phyloP scores from a whole-genome alignment of 768 basidiomycete species.

The Inosperma sp. region DNA sequence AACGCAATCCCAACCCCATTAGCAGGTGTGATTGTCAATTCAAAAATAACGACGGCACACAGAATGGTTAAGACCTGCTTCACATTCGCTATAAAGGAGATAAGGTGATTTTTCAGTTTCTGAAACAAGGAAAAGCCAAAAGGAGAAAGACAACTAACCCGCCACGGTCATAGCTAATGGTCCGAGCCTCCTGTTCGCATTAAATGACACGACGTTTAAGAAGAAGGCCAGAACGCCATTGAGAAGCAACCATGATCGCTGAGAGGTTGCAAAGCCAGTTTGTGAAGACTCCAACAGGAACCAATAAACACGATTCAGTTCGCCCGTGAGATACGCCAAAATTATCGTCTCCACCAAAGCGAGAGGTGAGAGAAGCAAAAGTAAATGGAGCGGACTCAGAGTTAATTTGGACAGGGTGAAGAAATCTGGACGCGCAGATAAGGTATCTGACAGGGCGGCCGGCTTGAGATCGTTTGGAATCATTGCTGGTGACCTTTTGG shows the following conservation, averaged over 20 bases:
- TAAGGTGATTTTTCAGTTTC: neutral
- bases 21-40: constrained; percentile 70
- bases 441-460: too few species aligned
- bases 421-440: constrained; percentile 9
- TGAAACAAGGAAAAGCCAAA: neutral
- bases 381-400: constrained; percentile 68
- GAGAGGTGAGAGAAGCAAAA: constrained; percentile 87
- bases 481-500: too few species aligned
- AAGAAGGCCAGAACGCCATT: constrained; percentile 91
- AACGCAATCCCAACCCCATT: constrained; percentile 82
- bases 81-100: constrained; percentile 62
- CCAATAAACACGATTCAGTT: constrained; percentile 67
- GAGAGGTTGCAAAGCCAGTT: too few species aligned
- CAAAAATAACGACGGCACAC: constrained; percentile 77
- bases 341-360: constrained; percentile 84
- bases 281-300: too few species aligned
- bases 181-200: constrained; percentile 90
- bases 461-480: too few species aligned
- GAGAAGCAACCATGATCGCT: constrained; percentile 51
- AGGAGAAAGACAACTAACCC: constrained; percentile 41
- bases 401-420: constrained; percentile 30
- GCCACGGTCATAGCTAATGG: constrained; percentile 90
- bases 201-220: constrained; percentile 91
- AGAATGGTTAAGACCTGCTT: constrained; percentile 92
- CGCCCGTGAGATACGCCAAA: constrained; percentile 75